These are phyloP conservation scores for Hypoxylon lienhwacheense DNA, from an alignment of 495 filamentous ascomycete species.

Conservation along the genomic window DNA sequence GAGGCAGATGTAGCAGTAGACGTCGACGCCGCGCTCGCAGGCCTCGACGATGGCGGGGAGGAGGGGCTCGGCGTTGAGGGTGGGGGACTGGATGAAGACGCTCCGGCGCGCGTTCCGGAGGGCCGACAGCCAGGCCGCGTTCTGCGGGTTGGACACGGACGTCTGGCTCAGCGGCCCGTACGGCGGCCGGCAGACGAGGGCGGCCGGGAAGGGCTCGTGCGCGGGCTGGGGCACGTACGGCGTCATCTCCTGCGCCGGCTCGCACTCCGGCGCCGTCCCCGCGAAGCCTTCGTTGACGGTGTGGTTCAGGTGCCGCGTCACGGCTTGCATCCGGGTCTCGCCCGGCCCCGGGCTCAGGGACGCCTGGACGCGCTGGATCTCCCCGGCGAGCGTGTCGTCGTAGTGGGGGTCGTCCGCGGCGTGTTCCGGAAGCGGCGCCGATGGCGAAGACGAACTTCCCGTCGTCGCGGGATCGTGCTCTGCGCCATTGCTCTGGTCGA, in stretches of 20 bases:
- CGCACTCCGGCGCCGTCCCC: constrained; percentile 56
- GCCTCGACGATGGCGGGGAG: constrained; percentile 56
- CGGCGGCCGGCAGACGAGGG: constrained; percentile 67
- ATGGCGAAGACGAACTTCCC: not conserved
- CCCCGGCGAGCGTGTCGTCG: constrained; percentile 59
- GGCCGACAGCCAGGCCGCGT: constrained; percentile 64
- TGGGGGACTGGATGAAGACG: constrained; percentile 75
- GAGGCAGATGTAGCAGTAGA: constrained; percentile 70
- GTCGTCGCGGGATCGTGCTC: not conserved
- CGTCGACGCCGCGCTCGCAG: constrained; percentile 64
- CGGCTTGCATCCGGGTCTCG: constrained; percentile 58
- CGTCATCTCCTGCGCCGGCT: constrained; percentile 57
- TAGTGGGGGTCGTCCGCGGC: constrained; percentile 62
- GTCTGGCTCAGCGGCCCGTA: constrained; percentile 63
- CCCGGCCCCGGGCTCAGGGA: constrained; percentile 48
- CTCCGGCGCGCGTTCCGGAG: constrained; percentile 61
- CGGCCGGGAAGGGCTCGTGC: constrained; percentile 66
- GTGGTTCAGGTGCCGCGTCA: constrained; percentile 66
- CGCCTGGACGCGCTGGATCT: constrained; percentile 62
- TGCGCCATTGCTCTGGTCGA: not conserved
- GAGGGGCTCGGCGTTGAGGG: constrained; percentile 71
- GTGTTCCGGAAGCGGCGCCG: constrained; percentile 52
- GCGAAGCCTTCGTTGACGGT: constrained; percentile 56
- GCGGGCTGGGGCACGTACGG: constrained; percentile 61
- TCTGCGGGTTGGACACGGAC: constrained; percentile 66